Base-by-base conservation (phyloP, 192 early-diverging fungal species). In the Mycoemilia scoparia region DNA sequence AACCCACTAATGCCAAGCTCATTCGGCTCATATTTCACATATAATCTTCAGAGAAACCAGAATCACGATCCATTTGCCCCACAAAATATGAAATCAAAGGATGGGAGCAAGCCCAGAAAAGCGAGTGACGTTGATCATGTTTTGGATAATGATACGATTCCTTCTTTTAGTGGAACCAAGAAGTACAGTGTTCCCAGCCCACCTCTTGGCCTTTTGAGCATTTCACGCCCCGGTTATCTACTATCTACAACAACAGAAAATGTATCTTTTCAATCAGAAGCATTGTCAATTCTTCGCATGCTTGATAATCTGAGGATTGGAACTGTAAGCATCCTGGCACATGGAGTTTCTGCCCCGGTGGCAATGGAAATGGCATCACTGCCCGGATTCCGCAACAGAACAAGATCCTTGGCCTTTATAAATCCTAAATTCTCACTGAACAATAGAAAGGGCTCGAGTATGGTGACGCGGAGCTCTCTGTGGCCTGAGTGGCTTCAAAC, bases 401-500 rank as follows among this genome's bases (percentile, higher is more conserved):
- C 56, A 21, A 47, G 59, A 17, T 56, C 59, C 10, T 43, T 62
- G 16, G 33, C 48, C 13, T 39, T 62, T 24, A 45, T 62, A 10
- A 49, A 56, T 27, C 47, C 53, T 2, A 42, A 41, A 16, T 39
- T 62, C 9, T 21, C 47, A n/a, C 40, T 45, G 17, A 38, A 41
- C 0, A 34, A 36, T 7, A 42, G 32, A 13, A 13, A 45, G 12
- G 48, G 33, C 20, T 29, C 35, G n/a, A 30, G 51, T 12, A 32
- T 45, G 21, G 41, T 42, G 17, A 44, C 41, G 2, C 22, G 51
- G 5, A 21, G 24, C 21, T 36, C 46, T 29, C 31, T 62, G 32
- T 48, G 53, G 7, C 59, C 59, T 2, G 59, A 62, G 21, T 62
- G 59, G 59, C 49, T 45, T 6, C 53, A 54, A 9, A 62, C 45